Evolutionary conservation across 2,329 filamentous ascomycete species (phyloP).

Genomic region (Rhinocladiella mackenziei): DNA sequence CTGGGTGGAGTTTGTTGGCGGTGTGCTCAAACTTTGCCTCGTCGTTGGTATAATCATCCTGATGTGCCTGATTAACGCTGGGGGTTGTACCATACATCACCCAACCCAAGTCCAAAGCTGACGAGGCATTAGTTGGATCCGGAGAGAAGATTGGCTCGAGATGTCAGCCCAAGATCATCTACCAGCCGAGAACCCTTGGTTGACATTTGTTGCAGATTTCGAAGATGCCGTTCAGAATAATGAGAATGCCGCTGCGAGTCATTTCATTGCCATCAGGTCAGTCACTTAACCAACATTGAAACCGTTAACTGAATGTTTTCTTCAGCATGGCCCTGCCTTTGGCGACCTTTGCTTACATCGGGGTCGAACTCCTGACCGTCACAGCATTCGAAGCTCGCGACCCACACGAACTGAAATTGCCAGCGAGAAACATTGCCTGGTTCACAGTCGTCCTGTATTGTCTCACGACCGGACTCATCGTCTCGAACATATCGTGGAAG

Average conservation of each 20-base stretch:
- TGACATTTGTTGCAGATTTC: slow-evolving; percentile 3
- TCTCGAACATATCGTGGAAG: slow-evolving; percentile 30
- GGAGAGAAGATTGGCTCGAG: slow-evolving; percentile 14
- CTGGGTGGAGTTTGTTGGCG: slow-evolving; percentile 27
- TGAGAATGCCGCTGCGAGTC: slow-evolving; percentile 26
- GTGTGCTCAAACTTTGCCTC: slow-evolving; percentile 27
- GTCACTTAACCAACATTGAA: slow-evolving; percentile 3
- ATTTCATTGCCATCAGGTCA: slow-evolving; percentile 32
- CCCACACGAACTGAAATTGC: slow-evolving; percentile 26
- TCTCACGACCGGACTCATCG: slow-evolving; percentile 30
- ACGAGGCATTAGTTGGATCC: slow-evolving; percentile 9
- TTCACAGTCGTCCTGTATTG: slow-evolving; percentile 32
- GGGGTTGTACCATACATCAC: too few relatives aligned
- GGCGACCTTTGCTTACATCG: slow-evolving; percentile 34
- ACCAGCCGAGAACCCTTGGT: not conserved
- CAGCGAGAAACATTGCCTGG: slow-evolving; percentile 33
- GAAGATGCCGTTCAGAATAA: slow-evolving; percentile 23
- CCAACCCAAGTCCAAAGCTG: too few relatives aligned
- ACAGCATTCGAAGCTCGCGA: slow-evolving; percentile 36
- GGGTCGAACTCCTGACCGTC: slow-evolving; percentile 35
- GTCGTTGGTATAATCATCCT: slow-evolving; percentile 21
- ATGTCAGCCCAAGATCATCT: slow-evolving; percentile 14
- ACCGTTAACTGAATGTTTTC: not conserved
- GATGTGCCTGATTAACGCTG: slow-evolving; percentile 29
- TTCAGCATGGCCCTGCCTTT: slow-evolving; percentile 33